Evolutionary conservation across 2,329 filamentous ascomycete genomes (phyloP).

Genomic region (Aspergillus flavus): DNA sequence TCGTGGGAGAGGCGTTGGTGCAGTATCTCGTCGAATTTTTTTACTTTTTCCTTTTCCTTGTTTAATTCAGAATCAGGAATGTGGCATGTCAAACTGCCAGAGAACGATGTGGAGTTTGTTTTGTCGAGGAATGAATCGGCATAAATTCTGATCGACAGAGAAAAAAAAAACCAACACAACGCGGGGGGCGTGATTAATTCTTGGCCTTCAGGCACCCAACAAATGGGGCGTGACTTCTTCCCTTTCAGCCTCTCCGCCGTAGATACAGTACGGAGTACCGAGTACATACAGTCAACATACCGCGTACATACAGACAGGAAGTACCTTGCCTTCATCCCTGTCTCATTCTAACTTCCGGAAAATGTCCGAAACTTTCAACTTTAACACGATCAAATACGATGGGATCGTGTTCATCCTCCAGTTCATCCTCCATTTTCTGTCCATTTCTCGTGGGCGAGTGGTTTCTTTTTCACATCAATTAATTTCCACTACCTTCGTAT

Average conservation of each 20-base stretch:
- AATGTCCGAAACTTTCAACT: constrained; percentile 3
- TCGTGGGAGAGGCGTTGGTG: neutral
- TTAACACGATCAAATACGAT: neutral
- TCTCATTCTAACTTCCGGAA: constrained; percentile 8
- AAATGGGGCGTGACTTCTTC: neutral
- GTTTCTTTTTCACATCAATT: neutral
- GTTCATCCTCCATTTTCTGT: neutral
- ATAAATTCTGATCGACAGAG: neutral
- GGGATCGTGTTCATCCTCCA: neutral
- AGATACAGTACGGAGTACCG: neutral
- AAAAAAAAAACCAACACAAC: neutral
- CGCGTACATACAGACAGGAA: neutral
- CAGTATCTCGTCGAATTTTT: neutral
- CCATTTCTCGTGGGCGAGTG: neutral
- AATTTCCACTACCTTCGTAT: neutral
- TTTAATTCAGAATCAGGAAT: neutral
- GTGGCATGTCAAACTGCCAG: neutral
- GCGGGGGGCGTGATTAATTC: neutral
- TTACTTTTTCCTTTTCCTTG: neutral
- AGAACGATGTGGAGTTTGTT: neutral
- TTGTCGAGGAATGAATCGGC: neutral
- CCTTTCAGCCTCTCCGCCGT: neutral
- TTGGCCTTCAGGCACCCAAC: constrained; percentile 1
- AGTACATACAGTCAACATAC: neutral
- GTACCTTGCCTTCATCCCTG: neutral